These are phyloP conservation scores for Cutaneotrichosporon sp. DNA, from an alignment of 1,284 basidiomycete genomes.

Conservation along the genomic window DNA sequence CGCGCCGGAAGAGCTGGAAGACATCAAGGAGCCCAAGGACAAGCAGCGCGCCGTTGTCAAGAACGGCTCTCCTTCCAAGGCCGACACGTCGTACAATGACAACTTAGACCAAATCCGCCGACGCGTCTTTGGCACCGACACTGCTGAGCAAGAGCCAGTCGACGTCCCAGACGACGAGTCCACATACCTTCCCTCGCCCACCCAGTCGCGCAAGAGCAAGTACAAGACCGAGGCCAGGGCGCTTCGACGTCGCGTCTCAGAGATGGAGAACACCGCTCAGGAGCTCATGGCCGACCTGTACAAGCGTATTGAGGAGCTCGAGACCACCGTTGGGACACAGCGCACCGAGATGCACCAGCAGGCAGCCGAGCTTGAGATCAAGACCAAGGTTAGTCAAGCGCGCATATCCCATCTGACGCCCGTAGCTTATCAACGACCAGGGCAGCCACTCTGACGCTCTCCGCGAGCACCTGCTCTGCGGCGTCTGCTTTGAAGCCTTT, in stretches of 20 bases:
- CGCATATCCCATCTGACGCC: constrained; percentile 2
- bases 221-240: constrained; percentile 2
- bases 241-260: not conserved
- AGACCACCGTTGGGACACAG: constrained; percentile 2
- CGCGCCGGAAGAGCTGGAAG: no score
- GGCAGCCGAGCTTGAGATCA: constrained; percentile 7
- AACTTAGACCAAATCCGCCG: not conserved
- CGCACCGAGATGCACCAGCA: constrained; percentile 14
- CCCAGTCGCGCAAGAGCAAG: constrained; percentile 5
- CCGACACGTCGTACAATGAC: no score
- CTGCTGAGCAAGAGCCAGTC: constrained; percentile 7
- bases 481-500: constrained; percentile 40
- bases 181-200: not conserved
- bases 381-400: constrained; percentile 7
- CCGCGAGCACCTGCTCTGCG: constrained; percentile 35
- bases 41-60: no score
- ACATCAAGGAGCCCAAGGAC: no score
- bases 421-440: constrained; percentile 16
- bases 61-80: no score
- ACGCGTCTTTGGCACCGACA: not conserved
- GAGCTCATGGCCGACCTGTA: not conserved
- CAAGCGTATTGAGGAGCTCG: constrained; percentile 9
- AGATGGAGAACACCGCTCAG: not conserved
- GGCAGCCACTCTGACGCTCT: constrained; percentile 27
- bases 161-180: not conserved